phyloP scores from a whole-genome alignment of 2,329 filamentous ascomycete species.

The Blastomyces emzantsi region DNA sequence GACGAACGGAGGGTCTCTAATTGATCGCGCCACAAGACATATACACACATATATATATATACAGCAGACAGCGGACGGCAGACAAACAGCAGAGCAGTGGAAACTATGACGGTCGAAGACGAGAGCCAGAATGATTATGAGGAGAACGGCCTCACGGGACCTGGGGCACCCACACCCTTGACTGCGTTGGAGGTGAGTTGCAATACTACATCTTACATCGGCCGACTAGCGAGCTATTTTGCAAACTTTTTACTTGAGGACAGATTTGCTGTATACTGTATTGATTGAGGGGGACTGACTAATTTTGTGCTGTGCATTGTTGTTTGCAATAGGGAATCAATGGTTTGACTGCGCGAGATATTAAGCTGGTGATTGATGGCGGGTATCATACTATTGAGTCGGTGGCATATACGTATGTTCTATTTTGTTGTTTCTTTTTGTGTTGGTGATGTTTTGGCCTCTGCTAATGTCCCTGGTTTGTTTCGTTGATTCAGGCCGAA shows the following conservation, averaged over 20 bases:
- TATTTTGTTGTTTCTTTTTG: not conserved
- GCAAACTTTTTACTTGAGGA: not conserved
- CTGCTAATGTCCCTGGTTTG: not conserved
- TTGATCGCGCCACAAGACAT: not conserved
- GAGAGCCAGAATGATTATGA: constrained; percentile 65
- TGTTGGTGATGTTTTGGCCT: not conserved
- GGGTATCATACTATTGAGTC: constrained; percentile 94
- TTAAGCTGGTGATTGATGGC: constrained; percentile 83
- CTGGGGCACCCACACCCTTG: constrained; percentile 88
- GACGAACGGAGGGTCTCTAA: not conserved
- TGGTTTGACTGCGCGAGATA: constrained; percentile 88
- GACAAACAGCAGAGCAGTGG: not conserved
- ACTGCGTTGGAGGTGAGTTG: constrained; percentile 66
- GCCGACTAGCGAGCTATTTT: not conserved
- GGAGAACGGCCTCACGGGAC: constrained; percentile 64
- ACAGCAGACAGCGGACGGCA: not conserved
- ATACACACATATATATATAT: too few relatives aligned
- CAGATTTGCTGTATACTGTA: not conserved
- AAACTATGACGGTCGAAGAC: constrained; percentile 41
- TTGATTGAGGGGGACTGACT: not conserved
- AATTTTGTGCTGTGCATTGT: not conserved
- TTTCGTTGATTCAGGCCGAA: constrained; percentile 43
- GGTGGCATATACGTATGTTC: constrained; percentile 78
- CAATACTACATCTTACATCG: not conserved
- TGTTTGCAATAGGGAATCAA: constrained; percentile 59